phyloP scores from a whole-genome alignment of 768 basidiomycete genomes.

The Hemileccinum rubropunctum region DNA sequence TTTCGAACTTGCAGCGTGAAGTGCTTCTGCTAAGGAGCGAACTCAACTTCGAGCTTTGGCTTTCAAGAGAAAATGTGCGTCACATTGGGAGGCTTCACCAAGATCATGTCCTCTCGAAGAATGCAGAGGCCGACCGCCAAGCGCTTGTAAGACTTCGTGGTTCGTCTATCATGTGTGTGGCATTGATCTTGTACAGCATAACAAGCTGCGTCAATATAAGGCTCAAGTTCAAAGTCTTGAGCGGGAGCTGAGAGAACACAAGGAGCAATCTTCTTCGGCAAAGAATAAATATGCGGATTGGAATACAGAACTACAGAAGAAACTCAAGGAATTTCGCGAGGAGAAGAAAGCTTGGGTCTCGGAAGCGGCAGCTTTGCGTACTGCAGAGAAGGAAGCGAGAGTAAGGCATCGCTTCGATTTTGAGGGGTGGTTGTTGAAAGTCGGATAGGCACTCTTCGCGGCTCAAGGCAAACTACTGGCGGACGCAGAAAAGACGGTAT shows the following conservation, averaged over 20 bases:
- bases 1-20: slow-evolving; percentile 73
- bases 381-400: slow-evolving; percentile 67
- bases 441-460: slow-evolving; percentile 54
- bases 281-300: slow-evolving; percentile 83
- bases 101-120: slow-evolving; percentile 67
- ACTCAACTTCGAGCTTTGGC: slow-evolving; percentile 83
- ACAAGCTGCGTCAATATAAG: slow-evolving; percentile 77
- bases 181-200: slow-evolving; percentile 51
- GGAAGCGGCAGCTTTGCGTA: slow-evolving; percentile 66
- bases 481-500: slow-evolving; percentile 67
- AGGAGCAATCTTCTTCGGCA: slow-evolving; percentile 64
- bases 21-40: slow-evolving; percentile 73
- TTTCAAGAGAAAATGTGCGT: slow-evolving; percentile 74
- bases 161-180: not conserved
- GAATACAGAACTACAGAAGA: slow-evolving; percentile 78
- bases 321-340: slow-evolving; percentile 69
- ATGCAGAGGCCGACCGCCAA: slow-evolving; percentile 80
- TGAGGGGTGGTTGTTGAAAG: not conserved
- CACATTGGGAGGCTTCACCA: slow-evolving; percentile 81
- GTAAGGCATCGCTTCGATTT: slow-evolving; percentile 33
- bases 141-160: slow-evolving; percentile 54
- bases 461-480: slow-evolving; percentile 69
- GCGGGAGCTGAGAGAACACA: slow-evolving; percentile 68
- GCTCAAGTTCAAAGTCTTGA: slow-evolving; percentile 65
- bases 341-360: slow-evolving; percentile 76